Evolutionary conservation across 441 rosid genomes (phyloP), one percentile per base, ranked within the genome.

Genomic region (Rhodomyrtus psidioides): DNA sequence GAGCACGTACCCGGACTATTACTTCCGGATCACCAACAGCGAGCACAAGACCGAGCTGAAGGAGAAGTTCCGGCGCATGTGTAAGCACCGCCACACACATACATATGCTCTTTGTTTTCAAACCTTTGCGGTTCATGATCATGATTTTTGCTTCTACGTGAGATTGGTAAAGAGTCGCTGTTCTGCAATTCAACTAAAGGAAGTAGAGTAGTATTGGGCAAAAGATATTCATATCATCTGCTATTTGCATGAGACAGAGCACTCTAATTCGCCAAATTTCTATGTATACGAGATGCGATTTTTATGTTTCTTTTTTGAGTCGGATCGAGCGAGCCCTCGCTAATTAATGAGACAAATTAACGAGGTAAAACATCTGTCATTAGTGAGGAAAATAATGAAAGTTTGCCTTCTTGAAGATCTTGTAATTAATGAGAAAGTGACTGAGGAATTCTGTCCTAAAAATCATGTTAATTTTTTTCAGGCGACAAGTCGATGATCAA

Each of bases 51-150:
- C 28, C 84, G 84, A 82, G 62, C 84, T 82, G 49, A 82, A 82
- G 84, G 57, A 82, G 84, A 82, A 82, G 84, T 82, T 82, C 84
- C 39, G 17, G 84, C 84, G 84, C 60, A 82, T 82, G 84, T 82
- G 84, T 82, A 82, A 82, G 84, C 79, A 70, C 12, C 79, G 8
- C 46, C 46, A 7, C 46, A 60, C 42, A 4, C 24, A 19, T 39
- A 17, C 46, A 34, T 30, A 60, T 16, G 6, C 23, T 28, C 39
- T 60, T 62, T 4, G 75, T 62, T 62, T 62, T 23, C 53, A 24
- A 24, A 19, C 76, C 76, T 12, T 4, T 9, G 76, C 4, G 26
- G 76, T 62, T 65, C 46, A 9, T 17, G 2, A 30, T 34, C 76
- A 53, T 53, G 54, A 53, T 14, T 53, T 53, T 53, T 53, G 54